A percentile compares a stretch with the other conserved stretches of the same genome.
Evolutionary conservation across 225 moss, liverwort and hornwort genomes (phyloP).

Genomic region (Asterella californica): DNA sequence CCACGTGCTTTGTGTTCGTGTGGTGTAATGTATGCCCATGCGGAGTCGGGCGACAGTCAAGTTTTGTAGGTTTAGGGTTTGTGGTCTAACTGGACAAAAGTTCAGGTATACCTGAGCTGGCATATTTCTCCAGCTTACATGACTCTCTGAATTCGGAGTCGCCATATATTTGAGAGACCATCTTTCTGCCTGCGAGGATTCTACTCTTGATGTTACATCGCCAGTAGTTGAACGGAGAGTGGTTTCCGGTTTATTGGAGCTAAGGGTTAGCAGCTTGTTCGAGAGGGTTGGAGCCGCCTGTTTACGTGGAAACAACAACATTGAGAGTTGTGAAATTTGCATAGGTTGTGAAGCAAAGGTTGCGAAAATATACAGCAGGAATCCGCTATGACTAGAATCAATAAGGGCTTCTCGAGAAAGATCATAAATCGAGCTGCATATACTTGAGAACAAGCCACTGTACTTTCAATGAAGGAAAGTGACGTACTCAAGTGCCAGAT

Average conservation of each 20-base stretch:
- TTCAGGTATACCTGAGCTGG: neutral
- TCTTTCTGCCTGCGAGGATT: neutral
- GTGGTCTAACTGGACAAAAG: neutral
- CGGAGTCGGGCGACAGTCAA: neutral
- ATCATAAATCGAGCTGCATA: neutral
- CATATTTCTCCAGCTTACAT: no score
- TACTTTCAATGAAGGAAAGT: slow-evolving; percentile 51
- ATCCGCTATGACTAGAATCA: neutral
- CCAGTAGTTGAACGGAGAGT: neutral
- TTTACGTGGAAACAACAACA: neutral
- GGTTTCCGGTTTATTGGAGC: neutral
- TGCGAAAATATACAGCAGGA: neutral
- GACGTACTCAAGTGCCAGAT: slow-evolving; percentile 80
- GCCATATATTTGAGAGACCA: neutral
- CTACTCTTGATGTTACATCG: neutral
- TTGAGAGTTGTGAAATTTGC: neutral
- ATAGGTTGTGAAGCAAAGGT: neutral
- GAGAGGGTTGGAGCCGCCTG: neutral
- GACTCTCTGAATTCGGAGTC: no score
- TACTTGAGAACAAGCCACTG: neutral
- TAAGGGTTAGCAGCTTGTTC: neutral
- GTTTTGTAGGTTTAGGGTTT: slow-evolving; percentile 11
- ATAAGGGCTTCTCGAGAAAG: neutral
- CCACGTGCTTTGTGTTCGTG: no score
- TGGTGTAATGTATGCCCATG: no score